Conservation (phyloP, 805 yeast genomes). For the Sugiyamaella qingdaonensis region DNA sequence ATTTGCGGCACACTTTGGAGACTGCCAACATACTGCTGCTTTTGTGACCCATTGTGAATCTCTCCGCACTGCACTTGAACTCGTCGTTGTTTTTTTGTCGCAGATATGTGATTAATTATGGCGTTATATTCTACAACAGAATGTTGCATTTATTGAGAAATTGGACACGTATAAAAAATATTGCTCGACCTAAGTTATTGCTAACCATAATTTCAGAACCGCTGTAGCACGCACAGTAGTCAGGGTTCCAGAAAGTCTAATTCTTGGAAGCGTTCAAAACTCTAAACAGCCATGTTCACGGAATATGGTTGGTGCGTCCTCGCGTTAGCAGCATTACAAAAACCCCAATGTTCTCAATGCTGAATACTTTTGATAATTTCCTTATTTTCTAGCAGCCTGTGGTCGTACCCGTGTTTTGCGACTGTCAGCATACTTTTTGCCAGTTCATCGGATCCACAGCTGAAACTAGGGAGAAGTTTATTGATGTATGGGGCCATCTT, state of each 20-base stretch:
- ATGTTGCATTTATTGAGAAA: background rate
- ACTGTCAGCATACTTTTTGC: conserved; percentile 8
- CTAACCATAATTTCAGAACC: background rate
- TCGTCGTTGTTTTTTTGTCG: too few relatives aligned
- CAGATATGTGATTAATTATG: background rate
- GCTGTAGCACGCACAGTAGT: background rate
- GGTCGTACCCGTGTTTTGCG: conserved; percentile 1
- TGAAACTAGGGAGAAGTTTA: background rate
- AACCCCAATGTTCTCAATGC: background rate
- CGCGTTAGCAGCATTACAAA: too few relatives aligned
- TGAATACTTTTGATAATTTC: background rate
- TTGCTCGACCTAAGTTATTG: too few relatives aligned
- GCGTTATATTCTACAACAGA: background rate
- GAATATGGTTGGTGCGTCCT: too few relatives aligned
- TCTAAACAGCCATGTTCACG: too few relatives aligned
- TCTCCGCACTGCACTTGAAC: too few relatives aligned
- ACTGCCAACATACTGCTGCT: too few relatives aligned
- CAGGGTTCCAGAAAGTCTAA: background rate
- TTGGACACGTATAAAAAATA: background rate
- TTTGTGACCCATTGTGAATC: too few relatives aligned
- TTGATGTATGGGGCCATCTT: conserved; percentile 4
- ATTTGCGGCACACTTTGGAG: too few relatives aligned
- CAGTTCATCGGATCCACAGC: conserved; percentile 3
- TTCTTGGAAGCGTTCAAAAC: background rate
- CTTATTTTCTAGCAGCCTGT: conserved; percentile 2